These are phyloP conservation scores for Linum lewisii DNA, from an alignment of 345 rosid genomes.

Conservation along the genomic window DNA sequence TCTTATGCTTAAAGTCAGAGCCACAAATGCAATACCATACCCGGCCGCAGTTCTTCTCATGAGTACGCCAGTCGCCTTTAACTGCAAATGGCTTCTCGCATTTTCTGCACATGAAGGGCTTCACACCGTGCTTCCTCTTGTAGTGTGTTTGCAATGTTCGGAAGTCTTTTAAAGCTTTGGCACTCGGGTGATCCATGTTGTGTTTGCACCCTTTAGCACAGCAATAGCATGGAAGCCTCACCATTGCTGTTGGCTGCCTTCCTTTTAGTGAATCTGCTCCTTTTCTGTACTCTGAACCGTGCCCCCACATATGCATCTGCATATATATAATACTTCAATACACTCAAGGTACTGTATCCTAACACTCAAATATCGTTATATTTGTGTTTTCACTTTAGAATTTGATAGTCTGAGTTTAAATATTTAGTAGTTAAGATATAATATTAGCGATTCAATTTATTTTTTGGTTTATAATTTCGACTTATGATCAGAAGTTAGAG, in stretches of 20 bases:
- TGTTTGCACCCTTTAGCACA: constrained; percentile 92
- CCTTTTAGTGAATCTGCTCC: constrained; percentile 94
- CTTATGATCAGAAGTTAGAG: no score
- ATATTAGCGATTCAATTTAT: no score
- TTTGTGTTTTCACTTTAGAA: no score
- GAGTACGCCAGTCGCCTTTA: constrained; percentile 97
- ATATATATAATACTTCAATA: background rate
- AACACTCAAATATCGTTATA: no score
- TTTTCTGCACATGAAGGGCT: constrained; percentile 86
- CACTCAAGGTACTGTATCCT: no score
- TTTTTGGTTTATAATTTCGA: no score
- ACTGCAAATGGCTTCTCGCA: constrained; percentile 96
- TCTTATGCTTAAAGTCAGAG: constrained; percentile 91
- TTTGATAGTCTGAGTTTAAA: no score
- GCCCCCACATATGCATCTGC: constrained; percentile 99
- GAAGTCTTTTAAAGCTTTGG: constrained; percentile 86
- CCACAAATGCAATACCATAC: constrained; percentile 96
- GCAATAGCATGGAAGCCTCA: constrained; percentile 86
- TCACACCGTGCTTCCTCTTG: constrained; percentile 88
- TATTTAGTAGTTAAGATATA: no score
- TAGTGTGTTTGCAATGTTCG: constrained; percentile 98
- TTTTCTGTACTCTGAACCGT: constrained; percentile 91
- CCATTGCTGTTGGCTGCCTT: constrained; percentile 94
- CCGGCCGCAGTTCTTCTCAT: constrained; percentile 96
- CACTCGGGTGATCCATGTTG: constrained; percentile 88